Evolutionary conservation across 139 green algal genomes (phyloP), one percentile per base, ranked within the genome.

Genomic region (Nannochloris sp.): DNA sequence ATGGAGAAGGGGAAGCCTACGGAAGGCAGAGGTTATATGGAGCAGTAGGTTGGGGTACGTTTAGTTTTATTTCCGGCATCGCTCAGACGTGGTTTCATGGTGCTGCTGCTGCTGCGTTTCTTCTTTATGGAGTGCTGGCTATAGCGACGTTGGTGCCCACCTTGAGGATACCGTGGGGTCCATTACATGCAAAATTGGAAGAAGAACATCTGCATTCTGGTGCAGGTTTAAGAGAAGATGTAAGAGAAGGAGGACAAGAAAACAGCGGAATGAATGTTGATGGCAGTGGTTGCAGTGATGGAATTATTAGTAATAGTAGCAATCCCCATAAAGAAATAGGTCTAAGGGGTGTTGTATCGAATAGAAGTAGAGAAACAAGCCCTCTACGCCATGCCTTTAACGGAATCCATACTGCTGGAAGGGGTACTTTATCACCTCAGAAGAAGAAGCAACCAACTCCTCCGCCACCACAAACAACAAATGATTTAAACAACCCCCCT

Each of bases 21-120:
- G 64, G 53, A 23, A 33, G 60, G 29, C 63, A 71, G 46, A 61
- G 74, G 3, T 51, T 78, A 32, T 81, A 32, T 3, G 74, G 74
- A n/a, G 74, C 74, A 1, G 30, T 81, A 12, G 74, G 74, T 14
- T 81, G 74, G 74, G 74, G 74, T 32, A 34, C 54, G 12, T 67
- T 64, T 24, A 53, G 31, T 38, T 44, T 56, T 4, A 9, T 78
- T 3, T 64, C 59, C 6, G 74, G 74, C 9, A 27, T 9, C 29
- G 25, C 13, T 60, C 25, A 42, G 7, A 13, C 38, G 25, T 19
- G 3, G 4, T 23, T 51, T 15, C 63, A 72, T 31, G 47, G 15
- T 19, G 42, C 58, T 25, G 31, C 5, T 1, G 65, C 64, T 32
- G 59, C 69, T 8, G 67, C 65, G 4, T 79, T 79, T 53, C 25